Evolutionary conservation across 1,284 basidiomycete genomes (phyloP), one percentile per base, ranked within the genome.

Genomic region (Golubevia sp.): DNA sequence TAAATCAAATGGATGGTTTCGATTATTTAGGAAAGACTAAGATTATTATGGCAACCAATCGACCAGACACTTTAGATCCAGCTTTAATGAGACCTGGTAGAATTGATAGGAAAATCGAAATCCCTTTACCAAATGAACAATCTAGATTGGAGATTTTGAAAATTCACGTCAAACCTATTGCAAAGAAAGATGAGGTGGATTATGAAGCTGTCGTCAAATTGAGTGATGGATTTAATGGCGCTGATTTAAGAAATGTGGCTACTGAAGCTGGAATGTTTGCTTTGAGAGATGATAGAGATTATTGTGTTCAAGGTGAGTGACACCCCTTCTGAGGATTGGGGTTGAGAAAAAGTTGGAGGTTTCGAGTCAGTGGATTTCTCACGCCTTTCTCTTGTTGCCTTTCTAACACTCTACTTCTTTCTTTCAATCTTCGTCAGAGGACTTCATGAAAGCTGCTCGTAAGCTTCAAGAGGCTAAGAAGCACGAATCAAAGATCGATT

Each of bases 131-230:
- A 0, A 99, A 99, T 79, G 97, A 99, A 84, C 94, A 97, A 84
- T 94, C 93, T 2, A 85, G 88, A 25, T 84, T 96, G 65, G 97
- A 99, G 85, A 99, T 99, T 77, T 88, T 99, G 67, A 99, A 98
- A 87, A 99, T 99, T 68, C 97, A 99, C 80, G 91, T 94, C 15
- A 90, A 89, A 53, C 92, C 93, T 2, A 94, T 99, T 58, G 80
- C 80, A 30, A 96, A 96, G 86, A 98, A 98, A 86, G 89, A 89
- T 56, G 94, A 76, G 67, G 56, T 74, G 25, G 94, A 98, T 83
- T 97, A 94, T 77, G 95, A 97, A 83, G 93, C 95, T 1, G 92
- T 97, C 71, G 97, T 99, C 68, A 99, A 99, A 87, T 91, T 92
- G 60, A 58, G 84, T 70, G 52, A 80, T 51, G 80, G 80, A 49